Percentiles rank a stretch among this genome's conserved stretches.
Evolutionary conservation across 2,329 filamentous ascomycete species (phyloP).

Genomic region (Sclerotiophoma versabilis): DNA sequence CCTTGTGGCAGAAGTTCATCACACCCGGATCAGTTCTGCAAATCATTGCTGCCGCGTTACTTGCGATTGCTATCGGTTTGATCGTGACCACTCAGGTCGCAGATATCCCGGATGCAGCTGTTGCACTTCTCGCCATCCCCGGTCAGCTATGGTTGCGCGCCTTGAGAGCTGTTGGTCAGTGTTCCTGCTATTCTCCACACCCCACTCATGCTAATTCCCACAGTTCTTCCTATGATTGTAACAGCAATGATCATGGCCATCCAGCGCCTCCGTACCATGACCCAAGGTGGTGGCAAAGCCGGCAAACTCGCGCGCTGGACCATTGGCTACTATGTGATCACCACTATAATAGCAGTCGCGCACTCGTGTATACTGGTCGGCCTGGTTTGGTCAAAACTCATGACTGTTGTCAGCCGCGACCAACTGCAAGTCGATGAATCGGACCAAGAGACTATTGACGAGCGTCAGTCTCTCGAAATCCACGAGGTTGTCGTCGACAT

Average conservation of each 20-base stretch:
- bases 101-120: constrained; percentile 53
- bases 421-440: constrained; percentile 42
- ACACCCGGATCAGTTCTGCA: constrained; percentile 58
- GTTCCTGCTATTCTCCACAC: neutral
- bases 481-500: constrained; percentile 58
- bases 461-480: constrained; percentile 45
- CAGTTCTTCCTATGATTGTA: constrained; percentile 61
- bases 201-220: neutral
- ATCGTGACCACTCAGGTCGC: constrained; percentile 54
- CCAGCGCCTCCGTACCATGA: constrained; percentile 57
- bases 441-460: constrained; percentile 44
- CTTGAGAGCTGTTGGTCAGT: constrained; percentile 58
- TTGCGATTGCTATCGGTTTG: constrained; percentile 61
- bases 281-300: constrained; percentile 49
- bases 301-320: constrained; percentile 58
- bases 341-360: constrained; percentile 59
- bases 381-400: constrained; percentile 58
- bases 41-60: constrained; percentile 57
- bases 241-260: constrained; percentile 61
- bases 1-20: constrained; percentile 49
- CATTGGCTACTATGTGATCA: constrained; percentile 59
- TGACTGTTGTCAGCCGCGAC: constrained; percentile 48
- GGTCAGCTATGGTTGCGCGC: constrained; percentile 60
- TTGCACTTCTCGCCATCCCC: constrained; percentile 56
- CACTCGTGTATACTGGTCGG: constrained; percentile 57